Evolutionary conservation across 1,284 basidiomycete genomes (phyloP).

Genomic region (Peniophora sp.): DNA sequence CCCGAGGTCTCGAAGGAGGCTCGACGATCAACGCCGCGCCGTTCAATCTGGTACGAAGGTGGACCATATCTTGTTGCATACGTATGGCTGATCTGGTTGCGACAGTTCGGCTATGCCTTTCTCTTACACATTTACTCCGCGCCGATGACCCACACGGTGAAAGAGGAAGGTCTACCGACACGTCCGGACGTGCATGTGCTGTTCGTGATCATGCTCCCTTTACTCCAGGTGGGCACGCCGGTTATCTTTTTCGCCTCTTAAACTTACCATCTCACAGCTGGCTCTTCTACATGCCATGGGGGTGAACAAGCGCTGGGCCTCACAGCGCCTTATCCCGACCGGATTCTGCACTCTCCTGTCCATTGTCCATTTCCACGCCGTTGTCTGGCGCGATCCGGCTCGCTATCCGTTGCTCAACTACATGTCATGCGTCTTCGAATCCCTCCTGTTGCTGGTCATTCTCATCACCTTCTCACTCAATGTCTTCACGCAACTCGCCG

Average conservation of each 20-base stretch:
- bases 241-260: slow-evolving; percentile 5
- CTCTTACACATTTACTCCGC: slow-evolving; percentile 65
- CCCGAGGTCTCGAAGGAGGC: slow-evolving; percentile 59
- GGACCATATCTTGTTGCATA: slow-evolving; percentile 1
- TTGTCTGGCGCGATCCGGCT: slow-evolving; percentile 40
- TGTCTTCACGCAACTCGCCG: slow-evolving; percentile 52
- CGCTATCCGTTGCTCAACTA: slow-evolving; percentile 66
- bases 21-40: slow-evolving; percentile 43
- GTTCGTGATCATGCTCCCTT: slow-evolving; percentile 58
- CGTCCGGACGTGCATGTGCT: slow-evolving; percentile 64
- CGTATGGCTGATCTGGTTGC: slow-evolving; percentile 1
- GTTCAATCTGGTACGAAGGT: slow-evolving; percentile 51
- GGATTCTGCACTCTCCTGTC: slow-evolving; percentile 49
- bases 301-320: slow-evolving; percentile 50
- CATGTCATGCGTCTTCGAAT: slow-evolving; percentile 63
- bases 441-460: slow-evolving; percentile 45
- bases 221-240: slow-evolving; percentile 44
- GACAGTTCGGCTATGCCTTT: slow-evolving; percentile 67
- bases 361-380: slow-evolving; percentile 57
- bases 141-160: slow-evolving; percentile 45
- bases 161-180: slow-evolving; percentile 35
- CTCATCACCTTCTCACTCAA: slow-evolving; percentile 51
- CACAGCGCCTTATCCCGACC: slow-evolving; percentile 58
- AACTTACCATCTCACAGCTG: slow-evolving; percentile 29
- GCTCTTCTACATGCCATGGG: slow-evolving; percentile 57